Evolutionary conservation across 805 yeast species (phyloP).

Genomic region (Blastobotrys americana): DNA sequence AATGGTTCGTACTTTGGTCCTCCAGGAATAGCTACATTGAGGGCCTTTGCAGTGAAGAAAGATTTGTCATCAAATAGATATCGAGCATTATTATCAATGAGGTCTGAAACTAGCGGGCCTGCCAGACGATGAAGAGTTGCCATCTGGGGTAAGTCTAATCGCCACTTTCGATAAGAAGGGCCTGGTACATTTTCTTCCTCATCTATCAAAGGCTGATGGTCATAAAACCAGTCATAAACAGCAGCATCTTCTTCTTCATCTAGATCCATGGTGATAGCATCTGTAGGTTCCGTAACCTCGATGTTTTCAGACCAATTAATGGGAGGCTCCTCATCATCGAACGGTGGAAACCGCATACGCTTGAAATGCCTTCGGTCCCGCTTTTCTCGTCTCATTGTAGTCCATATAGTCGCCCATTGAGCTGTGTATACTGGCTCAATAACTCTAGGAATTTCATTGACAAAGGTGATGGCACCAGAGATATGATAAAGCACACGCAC

Average conservation of each 20-base stretch:
- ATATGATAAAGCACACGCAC: slow-evolving; percentile 84
- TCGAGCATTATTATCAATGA: slow-evolving; percentile 49
- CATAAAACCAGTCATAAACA: slow-evolving; percentile 73
- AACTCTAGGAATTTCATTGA: slow-evolving; percentile 85
- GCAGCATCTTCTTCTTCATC: slow-evolving; percentile 55
- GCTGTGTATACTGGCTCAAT: slow-evolving; percentile 87
- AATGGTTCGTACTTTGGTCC: slow-evolving; percentile 95
- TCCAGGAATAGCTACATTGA: slow-evolving; percentile 82
- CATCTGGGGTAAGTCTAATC: slow-evolving; percentile 53
- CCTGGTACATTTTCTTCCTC: slow-evolving; percentile 56
- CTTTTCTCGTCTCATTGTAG: slow-evolving; percentile 88
- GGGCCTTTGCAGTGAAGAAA: slow-evolving; percentile 84
- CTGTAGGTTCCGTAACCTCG: slow-evolving; percentile 63
- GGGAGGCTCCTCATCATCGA: slow-evolving; percentile 97
- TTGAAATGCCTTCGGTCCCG: slow-evolving; percentile 84
- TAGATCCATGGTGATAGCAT: slow-evolving; percentile 61
- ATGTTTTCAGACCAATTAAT: slow-evolving; percentile 74
- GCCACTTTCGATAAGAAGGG: slow-evolving; percentile 70
- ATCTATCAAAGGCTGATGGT: slow-evolving; percentile 63
- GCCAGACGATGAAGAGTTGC: slow-evolving; percentile 59
- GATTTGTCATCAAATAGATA: slow-evolving; percentile 73
- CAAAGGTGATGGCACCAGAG: slow-evolving; percentile 93
- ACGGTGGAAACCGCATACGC: slow-evolving; percentile 89
- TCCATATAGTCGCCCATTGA: slow-evolving; percentile 94
- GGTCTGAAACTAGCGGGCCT: slow-evolving; percentile 59